Percentiles rank a stretch among this genome's conserved stretches.
Conservation (phyloP, 192 early-diverging fungal genomes). For the Mortierella antarctica region DNA sequence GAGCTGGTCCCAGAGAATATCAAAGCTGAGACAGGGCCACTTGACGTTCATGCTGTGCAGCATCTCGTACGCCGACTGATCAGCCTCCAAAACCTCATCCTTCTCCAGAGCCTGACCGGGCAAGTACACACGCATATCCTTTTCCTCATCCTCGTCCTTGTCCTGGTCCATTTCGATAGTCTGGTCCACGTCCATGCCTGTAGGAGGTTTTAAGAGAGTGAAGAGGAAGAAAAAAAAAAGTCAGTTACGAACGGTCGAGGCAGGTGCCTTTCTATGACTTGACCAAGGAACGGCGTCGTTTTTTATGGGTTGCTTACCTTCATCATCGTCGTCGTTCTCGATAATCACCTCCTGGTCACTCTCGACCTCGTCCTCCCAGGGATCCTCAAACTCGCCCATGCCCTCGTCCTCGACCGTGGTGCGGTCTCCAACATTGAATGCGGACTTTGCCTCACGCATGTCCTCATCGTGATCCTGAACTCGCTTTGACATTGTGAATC, state of each 20-base stretch:
- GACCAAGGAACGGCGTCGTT: too few relatives aligned
- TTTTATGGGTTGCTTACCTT: neutral
- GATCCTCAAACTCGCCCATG: constrained; percentile 95
- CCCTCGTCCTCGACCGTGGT: constrained; percentile 59
- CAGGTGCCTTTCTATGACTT: neutral
- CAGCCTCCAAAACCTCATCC: constrained; percentile 93
- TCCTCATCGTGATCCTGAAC: constrained; percentile 50
- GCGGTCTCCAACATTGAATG: constrained; percentile 39
- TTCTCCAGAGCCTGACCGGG: constrained; percentile 89
- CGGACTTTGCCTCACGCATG: constrained; percentile 54
- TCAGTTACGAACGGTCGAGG: neutral
- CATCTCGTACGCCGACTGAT: constrained; percentile 97
- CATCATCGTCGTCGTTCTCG: constrained; percentile 56
- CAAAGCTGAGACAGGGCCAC: constrained; percentile 98
- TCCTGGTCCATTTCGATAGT: constrained; percentile 49
- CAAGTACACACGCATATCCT: constrained; percentile 82
- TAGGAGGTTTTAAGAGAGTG: neutral
- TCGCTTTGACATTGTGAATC: constrained; percentile 47
- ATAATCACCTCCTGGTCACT: constrained; percentile 79
- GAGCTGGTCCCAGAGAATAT: constrained; percentile 89
- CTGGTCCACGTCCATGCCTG: constrained; percentile 51
- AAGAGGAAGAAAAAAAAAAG: neutral
- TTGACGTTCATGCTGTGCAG: constrained; percentile 91
- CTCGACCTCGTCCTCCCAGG: constrained; percentile 89
- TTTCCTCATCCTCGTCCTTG: constrained; percentile 67